These are phyloP conservation scores for Heliamphora pulchella DNA, from an alignment of 179 eudicot species.

Conservation along the genomic window DNA sequence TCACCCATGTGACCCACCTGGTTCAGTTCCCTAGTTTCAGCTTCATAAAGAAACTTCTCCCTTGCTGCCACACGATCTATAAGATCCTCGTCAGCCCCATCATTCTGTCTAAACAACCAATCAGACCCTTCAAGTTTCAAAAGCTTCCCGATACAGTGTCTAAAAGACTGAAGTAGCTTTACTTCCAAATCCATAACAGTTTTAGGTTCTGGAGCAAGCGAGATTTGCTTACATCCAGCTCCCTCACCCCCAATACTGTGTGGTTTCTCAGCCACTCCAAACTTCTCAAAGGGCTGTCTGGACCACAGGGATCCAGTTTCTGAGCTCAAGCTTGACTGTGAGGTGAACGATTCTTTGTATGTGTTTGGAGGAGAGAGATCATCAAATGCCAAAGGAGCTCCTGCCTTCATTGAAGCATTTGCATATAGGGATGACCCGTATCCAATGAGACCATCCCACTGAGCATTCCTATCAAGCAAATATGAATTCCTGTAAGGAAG, in stretches of 20 bases:
- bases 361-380: conserved; percentile 54
- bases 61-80: conserved; percentile 75
- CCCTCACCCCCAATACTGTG: conserved; percentile 24
- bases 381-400: conserved; percentile 47
- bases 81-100: conserved; percentile 87
- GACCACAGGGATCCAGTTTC: conserved; percentile 66
- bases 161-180: conserved; percentile 68
- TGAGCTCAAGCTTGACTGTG: conserved; percentile 38
- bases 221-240: conserved; percentile 19
- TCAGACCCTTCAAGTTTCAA: conserved; percentile 92
- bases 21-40: conserved; percentile 52
- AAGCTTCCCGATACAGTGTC: conserved; percentile 65
- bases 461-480: conserved; percentile 37
- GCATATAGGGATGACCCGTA: conserved; percentile 37
- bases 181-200: conserved; percentile 53
- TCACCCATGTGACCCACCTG: conserved; percentile 31
- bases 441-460: conserved; percentile 29
- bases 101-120: conserved; percentile 82
- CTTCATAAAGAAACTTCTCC: conserved; percentile 73
- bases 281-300: conserved; percentile 80
- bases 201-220: conserved; percentile 35
- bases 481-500: conserved; percentile 42
- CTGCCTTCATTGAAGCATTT: conserved; percentile 39
- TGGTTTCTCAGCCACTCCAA: conserved; percentile 66
- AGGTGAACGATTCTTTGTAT: conserved; percentile 43